A percentile compares a stretch with the other conserved stretches of the same genome.
phyloP scores from a whole-genome alignment of 2,329 filamentous ascomycete genomes.

The Exserohilum turcica region DNA sequence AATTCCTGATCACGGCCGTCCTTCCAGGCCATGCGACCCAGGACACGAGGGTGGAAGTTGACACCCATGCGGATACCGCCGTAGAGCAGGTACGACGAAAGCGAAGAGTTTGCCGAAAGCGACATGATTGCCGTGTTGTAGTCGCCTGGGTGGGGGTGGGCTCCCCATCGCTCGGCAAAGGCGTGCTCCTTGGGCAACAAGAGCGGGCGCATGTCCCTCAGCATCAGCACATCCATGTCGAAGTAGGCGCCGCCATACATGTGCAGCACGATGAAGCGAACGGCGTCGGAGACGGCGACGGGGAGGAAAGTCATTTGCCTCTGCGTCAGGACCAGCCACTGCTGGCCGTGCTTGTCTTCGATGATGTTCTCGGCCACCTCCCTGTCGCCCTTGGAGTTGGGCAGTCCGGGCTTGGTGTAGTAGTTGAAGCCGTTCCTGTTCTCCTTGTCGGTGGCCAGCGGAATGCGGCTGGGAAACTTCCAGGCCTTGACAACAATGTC shows the following conservation, averaged over 20 bases:
- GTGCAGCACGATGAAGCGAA: slow-evolving; percentile 61
- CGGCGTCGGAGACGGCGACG: slow-evolving; percentile 62
- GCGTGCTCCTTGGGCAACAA: slow-evolving; percentile 57
- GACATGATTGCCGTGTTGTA: slow-evolving; percentile 65
- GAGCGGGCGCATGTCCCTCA: slow-evolving; percentile 61
- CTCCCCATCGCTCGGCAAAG: slow-evolving; percentile 63
- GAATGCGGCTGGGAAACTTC: slow-evolving; percentile 60
- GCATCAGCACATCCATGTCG: slow-evolving; percentile 62
- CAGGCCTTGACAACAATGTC: slow-evolving; percentile 59
- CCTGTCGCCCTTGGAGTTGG: slow-evolving; percentile 50
- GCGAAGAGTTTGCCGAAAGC: slow-evolving; percentile 59
- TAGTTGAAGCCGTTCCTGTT: slow-evolving; percentile 57
- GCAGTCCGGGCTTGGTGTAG: slow-evolving; percentile 54
- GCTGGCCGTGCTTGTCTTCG: slow-evolving; percentile 55
- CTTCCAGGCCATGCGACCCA: slow-evolving; percentile 63
- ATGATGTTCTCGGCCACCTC: slow-evolving; percentile 59
- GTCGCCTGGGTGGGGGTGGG: slow-evolving; percentile 58
- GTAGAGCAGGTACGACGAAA: slow-evolving; percentile 61
- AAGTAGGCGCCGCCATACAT: slow-evolving; percentile 61
- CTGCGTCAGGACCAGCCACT: slow-evolving; percentile 59
- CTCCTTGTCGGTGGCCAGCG: slow-evolving; percentile 55
- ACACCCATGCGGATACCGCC: slow-evolving; percentile 63
- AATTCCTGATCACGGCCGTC: slow-evolving; percentile 60
- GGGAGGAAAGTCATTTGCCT: slow-evolving; percentile 64
- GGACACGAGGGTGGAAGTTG: slow-evolving; percentile 62